Evolutionary conservation across 306 rosid genomes (phyloP), one percentile per base, ranked within the genome.

Genomic region (Rosa multiflora): DNA sequence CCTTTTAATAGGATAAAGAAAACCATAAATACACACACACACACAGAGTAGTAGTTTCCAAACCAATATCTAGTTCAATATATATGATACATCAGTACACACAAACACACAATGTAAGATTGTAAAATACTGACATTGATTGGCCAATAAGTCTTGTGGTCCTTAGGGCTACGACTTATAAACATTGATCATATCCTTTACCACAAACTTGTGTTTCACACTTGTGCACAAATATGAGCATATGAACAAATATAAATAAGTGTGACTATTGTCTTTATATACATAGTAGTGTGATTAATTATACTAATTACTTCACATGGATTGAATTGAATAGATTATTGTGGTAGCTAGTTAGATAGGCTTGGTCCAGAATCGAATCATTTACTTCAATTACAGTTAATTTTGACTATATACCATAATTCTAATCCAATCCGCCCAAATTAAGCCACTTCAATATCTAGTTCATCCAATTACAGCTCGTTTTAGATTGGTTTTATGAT

Each of bases 1-100:
- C 82, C 83, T 82, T 82, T 78, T 63, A 13, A 32, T 78, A 48
- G 68, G 39, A 83, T 42, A 78, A 81, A 5, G 5, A 5, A 1
- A 2, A 14, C 3, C 2, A 21, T 74, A 73, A 29, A 29, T 29
- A 29, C 32, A 29, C 32, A 26, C 29, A 29, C 29, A 29, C 32
- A 1, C 32, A 29, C 32, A 29, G 32, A 29, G 32, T 29, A 29
- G 68, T 81, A 76, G 51, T 85, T 79, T 78, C 78, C 52, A 56
- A 63, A 5, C 43, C 18, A 29, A 63, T 35, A 5, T 35, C 10
- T 15, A 67, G 67, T 47, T 40, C 73, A 26, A 29, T 72, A 44
- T 76, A 44, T 49, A 37, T 37, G 37, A 73, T n/a, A 26, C 2
- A 40, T 37, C 12, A 13, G 26, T 59, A 43, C 47, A 43, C 26